Percentiles rank a stretch among this genome's conserved stretches.
phyloP scores from a whole-genome alignment of 306 rosid species.

The Ochetophila trinervis region DNA sequence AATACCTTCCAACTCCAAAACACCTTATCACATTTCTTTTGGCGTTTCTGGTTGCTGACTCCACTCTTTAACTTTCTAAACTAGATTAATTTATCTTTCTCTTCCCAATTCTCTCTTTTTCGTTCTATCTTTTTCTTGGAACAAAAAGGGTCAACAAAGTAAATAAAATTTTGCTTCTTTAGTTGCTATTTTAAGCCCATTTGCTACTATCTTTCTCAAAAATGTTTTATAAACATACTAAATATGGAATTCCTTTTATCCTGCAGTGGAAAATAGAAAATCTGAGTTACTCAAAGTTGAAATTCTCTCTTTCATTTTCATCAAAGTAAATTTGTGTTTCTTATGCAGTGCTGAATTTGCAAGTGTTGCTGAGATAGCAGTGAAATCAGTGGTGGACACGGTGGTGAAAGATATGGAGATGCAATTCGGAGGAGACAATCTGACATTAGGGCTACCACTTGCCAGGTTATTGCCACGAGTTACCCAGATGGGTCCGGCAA shows the following conservation, averaged over 20 bases:
- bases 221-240: background rate
- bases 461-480: slow-evolving; percentile 76
- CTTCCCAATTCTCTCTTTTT: background rate
- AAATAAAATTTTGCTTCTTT: background rate
- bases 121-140: background rate
- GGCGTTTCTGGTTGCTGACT: too few relatives aligned
- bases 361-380: slow-evolving; percentile 52
- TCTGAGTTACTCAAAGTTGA: background rate
- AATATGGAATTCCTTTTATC: background rate
- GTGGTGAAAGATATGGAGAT: slow-evolving; percentile 54
- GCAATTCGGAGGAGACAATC: slow-evolving; percentile 53
- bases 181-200: background rate
- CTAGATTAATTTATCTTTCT: background rate
- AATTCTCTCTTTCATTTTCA: slow-evolving; percentile 1
- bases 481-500: slow-evolving; percentile 64
- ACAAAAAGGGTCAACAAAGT: background rate
- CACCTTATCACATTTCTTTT: too few relatives aligned
- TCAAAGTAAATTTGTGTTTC: background rate
- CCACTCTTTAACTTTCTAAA: too few relatives aligned
- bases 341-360: slow-evolving; percentile 69
- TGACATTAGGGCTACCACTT: slow-evolving; percentile 51
- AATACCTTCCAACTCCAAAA: too few relatives aligned
- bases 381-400: slow-evolving; percentile 53
- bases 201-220: too few relatives aligned
- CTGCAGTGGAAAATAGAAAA: background rate